Evolutionary conservation across 2,329 filamentous ascomycete species (phyloP).

Genomic region (Colletotrichum acutatum): DNA sequence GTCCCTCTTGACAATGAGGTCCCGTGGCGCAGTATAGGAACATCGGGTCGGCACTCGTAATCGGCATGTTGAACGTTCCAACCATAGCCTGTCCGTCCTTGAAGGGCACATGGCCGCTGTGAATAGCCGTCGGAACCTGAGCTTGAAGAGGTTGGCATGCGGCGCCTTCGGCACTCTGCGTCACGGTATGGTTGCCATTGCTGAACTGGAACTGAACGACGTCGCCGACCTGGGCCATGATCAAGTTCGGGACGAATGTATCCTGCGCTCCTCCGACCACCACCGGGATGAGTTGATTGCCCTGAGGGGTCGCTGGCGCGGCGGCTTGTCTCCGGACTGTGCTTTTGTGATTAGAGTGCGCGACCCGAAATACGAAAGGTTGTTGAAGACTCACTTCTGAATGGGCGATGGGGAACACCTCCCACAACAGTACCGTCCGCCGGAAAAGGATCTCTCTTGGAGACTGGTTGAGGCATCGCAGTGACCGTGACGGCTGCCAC

Average conservation of each 20-base stretch:
- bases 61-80: slow-evolving; percentile 58
- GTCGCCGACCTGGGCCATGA: slow-evolving; percentile 49
- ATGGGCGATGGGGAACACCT: slow-evolving; percentile 22
- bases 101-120: slow-evolving; percentile 55
- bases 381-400: not conserved
- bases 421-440: slow-evolving; percentile 24
- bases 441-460: slow-evolving; percentile 26
- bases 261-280: slow-evolving; percentile 50
- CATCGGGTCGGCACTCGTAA: slow-evolving; percentile 56
- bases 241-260: slow-evolving; percentile 50
- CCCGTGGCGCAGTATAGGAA: slow-evolving; percentile 63
- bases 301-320: slow-evolving; percentile 25
- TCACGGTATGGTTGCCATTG: slow-evolving; percentile 55
- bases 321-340: slow-evolving; percentile 30
- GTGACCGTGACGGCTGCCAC: slow-evolving; percentile 20
- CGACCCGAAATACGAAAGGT: too few relatives aligned
- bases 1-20: slow-evolving; percentile 60
- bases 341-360: not conserved
- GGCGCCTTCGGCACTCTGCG: slow-evolving; percentile 48
- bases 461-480: slow-evolving; percentile 26
- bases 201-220: slow-evolving; percentile 56
- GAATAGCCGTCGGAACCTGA: slow-evolving; percentile 44
- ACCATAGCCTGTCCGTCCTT: slow-evolving; percentile 48
- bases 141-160: slow-evolving; percentile 53
- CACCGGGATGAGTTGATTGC: slow-evolving; percentile 42